A percentile compares a stretch with the other conserved stretches of the same genome.
Conservation (phyloP, 2,329 filamentous ascomycete species). For the Paracamarosporium sp. region DNA sequence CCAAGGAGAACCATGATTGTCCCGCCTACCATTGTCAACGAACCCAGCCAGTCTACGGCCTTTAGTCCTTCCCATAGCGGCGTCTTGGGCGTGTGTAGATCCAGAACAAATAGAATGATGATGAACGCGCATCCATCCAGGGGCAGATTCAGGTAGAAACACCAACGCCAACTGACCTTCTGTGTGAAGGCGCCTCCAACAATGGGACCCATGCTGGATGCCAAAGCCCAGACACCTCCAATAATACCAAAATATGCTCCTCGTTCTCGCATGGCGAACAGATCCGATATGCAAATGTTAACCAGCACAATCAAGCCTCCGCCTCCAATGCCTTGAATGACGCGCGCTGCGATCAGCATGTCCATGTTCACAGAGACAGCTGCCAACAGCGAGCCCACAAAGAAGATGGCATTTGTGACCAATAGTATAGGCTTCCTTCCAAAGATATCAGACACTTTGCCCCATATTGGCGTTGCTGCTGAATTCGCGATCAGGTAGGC, state of each 20-base stretch:
- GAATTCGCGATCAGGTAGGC: constrained; percentile 59
- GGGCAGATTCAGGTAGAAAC: constrained; percentile 69
- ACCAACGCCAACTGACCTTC: constrained; percentile 68
- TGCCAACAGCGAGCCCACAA: constrained; percentile 67
- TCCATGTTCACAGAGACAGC: constrained; percentile 64
- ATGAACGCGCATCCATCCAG: constrained; percentile 66
- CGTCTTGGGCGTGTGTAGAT: constrained; percentile 71
- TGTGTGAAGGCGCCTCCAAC: constrained; percentile 72
- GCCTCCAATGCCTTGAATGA: constrained; percentile 68
- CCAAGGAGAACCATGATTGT: constrained; percentile 88
- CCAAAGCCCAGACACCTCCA: constrained; percentile 71
- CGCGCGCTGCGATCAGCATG: constrained; percentile 68
- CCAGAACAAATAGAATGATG: constrained; percentile 65
- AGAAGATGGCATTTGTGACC: constrained; percentile 66
- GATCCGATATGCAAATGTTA: constrained; percentile 68
- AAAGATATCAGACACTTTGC: constrained; percentile 71
- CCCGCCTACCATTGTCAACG: constrained; percentile 72
- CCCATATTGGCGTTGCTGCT: constrained; percentile 64
- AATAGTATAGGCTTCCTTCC: constrained; percentile 69
- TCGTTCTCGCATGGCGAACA: constrained; percentile 66
- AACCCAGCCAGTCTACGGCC: constrained; percentile 71
- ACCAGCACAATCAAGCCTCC: constrained; percentile 69
- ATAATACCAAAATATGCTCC: constrained; percentile 70
- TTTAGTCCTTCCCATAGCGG: constrained; percentile 67
- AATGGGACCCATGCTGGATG: constrained; percentile 69